Evolutionary conservation across 148 eudicot genomes (phyloP), one percentile per base, ranked within the genome.

Genomic region (Vaccinium macrocarpon): DNA sequence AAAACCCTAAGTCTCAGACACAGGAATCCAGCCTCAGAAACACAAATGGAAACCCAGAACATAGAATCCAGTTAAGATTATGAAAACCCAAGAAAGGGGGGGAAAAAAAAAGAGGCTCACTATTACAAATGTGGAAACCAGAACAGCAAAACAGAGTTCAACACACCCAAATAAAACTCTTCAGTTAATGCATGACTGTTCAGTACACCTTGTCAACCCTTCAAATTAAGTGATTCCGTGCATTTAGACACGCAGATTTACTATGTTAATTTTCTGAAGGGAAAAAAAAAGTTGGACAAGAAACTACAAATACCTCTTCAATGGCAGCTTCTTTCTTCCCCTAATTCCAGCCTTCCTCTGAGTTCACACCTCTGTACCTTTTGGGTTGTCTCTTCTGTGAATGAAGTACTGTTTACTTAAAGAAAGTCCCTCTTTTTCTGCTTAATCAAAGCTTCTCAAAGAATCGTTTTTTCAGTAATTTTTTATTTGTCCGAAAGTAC

Each of bases 1-100:
- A 81, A 80, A 81, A 81, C 83, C 83, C 83, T 81, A 81, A 68
- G 23, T 61, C 61, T 46, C 83, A 27, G 12, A 27, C 25, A 68
- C 7, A 50, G 14, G 49, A 6, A 23, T 46, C 50, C 2, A 48
- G 49, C 21, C n/a, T 9, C 18, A 68, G 38, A 27, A 0, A 66
- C 56, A 64, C 49, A 42, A 46, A 14, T 3, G 32, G 66, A 27
- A 52, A 62, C 61, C 70, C 32, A 38, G 50, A 23, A 49, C 4
- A 35, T 13, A 55, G 25, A 48, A 82, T 50, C 59, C 5, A 29
- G 56, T 71, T 27, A 6, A 80, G 56, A 61, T 66, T 6, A 25
- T 21, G 49, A 48, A 49, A 70, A 56, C 61, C 57, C 84, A 19
- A 38, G 18, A 49, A 68, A 35, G 1, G 4, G 25, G 35, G 35